A percentile compares a stretch with the other conserved stretches of the same genome.
Evolutionary conservation across 345 rosid genomes (phyloP).

Genomic region (Gossypium stocksii): DNA sequence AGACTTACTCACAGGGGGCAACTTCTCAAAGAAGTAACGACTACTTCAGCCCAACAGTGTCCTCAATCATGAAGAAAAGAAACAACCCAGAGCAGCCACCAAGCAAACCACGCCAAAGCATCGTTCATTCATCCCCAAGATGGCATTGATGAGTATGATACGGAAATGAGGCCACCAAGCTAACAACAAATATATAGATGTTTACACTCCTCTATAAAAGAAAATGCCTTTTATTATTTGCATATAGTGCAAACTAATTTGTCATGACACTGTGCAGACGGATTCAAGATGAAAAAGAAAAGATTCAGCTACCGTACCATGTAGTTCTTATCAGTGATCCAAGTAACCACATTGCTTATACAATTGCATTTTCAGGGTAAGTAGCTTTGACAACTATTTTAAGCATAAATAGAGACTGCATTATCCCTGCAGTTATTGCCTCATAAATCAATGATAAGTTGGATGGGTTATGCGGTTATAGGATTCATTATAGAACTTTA

Average conservation of each 20-base stretch:
- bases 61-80: constrained; percentile 87
- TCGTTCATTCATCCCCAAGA: constrained; percentile 67
- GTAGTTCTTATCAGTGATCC: constrained; percentile 8
- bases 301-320: constrained; percentile 1
- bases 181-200: constrained; percentile 24
- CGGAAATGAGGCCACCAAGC: constrained; percentile 21
- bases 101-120: constrained; percentile 36
- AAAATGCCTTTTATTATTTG: constrained; percentile 22
- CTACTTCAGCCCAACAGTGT: constrained; percentile 83
- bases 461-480: neutral
- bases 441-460: neutral
- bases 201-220: constrained; percentile 14
- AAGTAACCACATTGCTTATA: neutral
- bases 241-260: constrained; percentile 34
- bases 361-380: constrained; percentile 8
- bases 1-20: constrained; percentile 65
- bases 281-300: constrained; percentile 35
- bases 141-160: constrained; percentile 34
- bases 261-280: constrained; percentile 38
- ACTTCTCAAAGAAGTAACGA: constrained; percentile 90
- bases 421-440: neutral
- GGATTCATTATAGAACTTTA: neutral
- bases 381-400: neutral
- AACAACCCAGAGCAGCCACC: constrained; percentile 48
- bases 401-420: neutral